Evolutionary conservation across 1,284 basidiomycete genomes (phyloP).

Genomic region (Xerocomus cyaneibrunnescens): DNA sequence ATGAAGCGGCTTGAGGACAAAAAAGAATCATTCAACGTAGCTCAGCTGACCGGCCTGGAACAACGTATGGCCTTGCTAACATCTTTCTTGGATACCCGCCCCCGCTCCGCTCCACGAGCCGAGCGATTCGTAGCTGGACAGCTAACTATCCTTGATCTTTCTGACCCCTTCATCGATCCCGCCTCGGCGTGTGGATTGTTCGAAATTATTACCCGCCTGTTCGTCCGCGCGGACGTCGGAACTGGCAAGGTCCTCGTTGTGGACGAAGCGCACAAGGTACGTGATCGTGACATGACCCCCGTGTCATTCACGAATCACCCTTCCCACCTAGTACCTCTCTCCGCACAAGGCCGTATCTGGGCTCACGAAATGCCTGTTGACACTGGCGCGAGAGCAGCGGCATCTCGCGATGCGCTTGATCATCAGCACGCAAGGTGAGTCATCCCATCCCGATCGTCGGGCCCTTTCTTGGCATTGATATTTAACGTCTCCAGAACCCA

Average conservation of each 20-base stretch:
- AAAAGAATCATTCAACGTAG: constrained; percentile 52
- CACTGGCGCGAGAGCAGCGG: constrained; percentile 65
- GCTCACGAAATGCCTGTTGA: constrained; percentile 57
- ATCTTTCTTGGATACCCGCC: constrained; percentile 46
- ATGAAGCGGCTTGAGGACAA: constrained; percentile 44
- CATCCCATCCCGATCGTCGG: not conserved
- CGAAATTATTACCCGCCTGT: constrained; percentile 64
- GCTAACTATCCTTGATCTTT: constrained; percentile 64
- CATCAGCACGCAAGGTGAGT: constrained; percentile 69
- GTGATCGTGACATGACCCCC: constrained; percentile 6
- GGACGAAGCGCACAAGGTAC: constrained; percentile 73
- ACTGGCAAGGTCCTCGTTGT: constrained; percentile 72
- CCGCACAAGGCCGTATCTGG: constrained; percentile 45
- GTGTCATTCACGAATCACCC: not conserved
- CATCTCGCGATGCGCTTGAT: constrained; percentile 71
- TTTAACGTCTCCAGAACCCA: constrained; percentile 53
- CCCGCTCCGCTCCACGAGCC: constrained; percentile 8
- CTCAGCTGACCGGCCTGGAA: constrained; percentile 52
- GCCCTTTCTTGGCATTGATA: no score
- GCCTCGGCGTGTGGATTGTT: constrained; percentile 66
- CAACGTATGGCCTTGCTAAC: constrained; percentile 57
- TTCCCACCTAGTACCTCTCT: constrained; percentile 55
- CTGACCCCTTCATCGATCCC: constrained; percentile 70
- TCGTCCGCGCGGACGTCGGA: constrained; percentile 58
- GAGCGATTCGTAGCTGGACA: constrained; percentile 51